Evolutionary conservation across 1,139 yeast species (phyloP), one percentile per base, ranked within the genome.

Genomic region (Meyerozyma carpophila): DNA sequence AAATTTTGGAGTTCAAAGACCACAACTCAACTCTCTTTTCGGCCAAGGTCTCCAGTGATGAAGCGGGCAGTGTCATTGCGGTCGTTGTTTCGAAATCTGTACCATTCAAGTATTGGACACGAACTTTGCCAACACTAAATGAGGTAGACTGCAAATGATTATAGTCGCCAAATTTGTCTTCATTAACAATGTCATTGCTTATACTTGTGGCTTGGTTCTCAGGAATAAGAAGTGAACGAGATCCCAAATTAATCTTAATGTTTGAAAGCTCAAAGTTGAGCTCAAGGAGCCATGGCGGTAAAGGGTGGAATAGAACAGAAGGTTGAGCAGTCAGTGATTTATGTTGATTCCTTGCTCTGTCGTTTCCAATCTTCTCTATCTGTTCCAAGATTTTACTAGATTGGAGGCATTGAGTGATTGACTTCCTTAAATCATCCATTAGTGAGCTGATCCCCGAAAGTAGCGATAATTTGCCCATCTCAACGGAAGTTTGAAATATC

Each of bases 151-250:
- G 63, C 42, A 78, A 56, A 9, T 58, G 61, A 42, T 70, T 65
- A 13, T 70, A 69, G 32, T 63, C 63, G 4, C 49, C 54, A 18
- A 70, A 64, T 32, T 66, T 55, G 52, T 78, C 81, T 41, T 65
- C 63, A 25, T 63, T 57, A 27, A 71, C 62, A 21, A 68, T 70
- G 1, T 70, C 57, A 7, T 58, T 65, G 4, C 59, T 47, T 2
- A 53, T 48, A 29, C 65, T 58, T 38, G 71, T 58, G 5, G 70
- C 52, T 40, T 68, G 65, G 18, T 71, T 67, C 9, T 75, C 50
- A 11, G 71, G 80, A 49, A 82, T 70, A 42, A 83, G 66, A 0
- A 82, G 73, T 0, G 89, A 82, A 41, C 87, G 68, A 0, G 87
- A 73, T 0, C 88, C 89, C 8, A 82, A 45, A 8, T 62, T 53